Percentiles rank a stretch among this genome's conserved stretches.
These are phyloP conservation scores for Galerina sulciceps DNA, from an alignment of 768 basidiomycete species.

Conservation along the genomic window DNA sequence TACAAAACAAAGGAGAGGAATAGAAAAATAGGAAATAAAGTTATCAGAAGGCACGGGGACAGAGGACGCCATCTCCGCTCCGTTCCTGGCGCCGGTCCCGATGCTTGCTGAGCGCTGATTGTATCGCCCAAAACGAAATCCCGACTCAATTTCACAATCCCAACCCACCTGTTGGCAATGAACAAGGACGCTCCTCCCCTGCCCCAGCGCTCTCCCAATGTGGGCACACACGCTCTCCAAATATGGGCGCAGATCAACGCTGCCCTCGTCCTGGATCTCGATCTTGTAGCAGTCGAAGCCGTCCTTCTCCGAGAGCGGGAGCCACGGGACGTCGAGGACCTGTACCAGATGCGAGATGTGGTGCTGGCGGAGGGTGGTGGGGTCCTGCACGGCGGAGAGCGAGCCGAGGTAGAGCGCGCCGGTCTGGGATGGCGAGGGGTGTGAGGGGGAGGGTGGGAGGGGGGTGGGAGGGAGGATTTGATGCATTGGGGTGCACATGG, in stretches of 20 bases:
- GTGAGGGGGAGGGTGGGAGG: constrained; percentile 18
- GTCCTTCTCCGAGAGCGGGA: constrained; percentile 51
- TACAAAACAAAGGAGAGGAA: background rate
- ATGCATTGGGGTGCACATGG: constrained; percentile 89
- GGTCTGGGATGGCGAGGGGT: constrained; percentile 23
- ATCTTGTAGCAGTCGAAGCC: constrained; percentile 65
- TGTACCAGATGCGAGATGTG: constrained; percentile 66
- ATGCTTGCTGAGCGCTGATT: background rate
- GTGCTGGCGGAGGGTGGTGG: constrained; percentile 50
- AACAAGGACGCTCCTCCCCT: constrained; percentile 71
- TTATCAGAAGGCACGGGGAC: too few relatives aligned
- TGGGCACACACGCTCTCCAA: constrained; percentile 70
- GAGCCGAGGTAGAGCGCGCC: constrained; percentile 76
- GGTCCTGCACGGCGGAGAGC: constrained; percentile 61
- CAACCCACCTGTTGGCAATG: constrained; percentile 79
- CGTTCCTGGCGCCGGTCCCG: background rate
- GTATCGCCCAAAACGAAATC: background rate
- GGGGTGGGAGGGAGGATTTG: constrained; percentile 54
- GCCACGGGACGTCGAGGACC: constrained; percentile 69
- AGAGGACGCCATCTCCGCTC: too few relatives aligned
- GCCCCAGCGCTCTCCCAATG: constrained; percentile 63
- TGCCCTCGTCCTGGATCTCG: constrained; percentile 64
- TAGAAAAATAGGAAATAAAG: background rate
- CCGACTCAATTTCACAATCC: background rate
- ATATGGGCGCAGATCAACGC: constrained; percentile 67